Base-by-base conservation (phyloP, 495 filamentous ascomycete species). In the Hyaloscypha finlandica region DNA sequence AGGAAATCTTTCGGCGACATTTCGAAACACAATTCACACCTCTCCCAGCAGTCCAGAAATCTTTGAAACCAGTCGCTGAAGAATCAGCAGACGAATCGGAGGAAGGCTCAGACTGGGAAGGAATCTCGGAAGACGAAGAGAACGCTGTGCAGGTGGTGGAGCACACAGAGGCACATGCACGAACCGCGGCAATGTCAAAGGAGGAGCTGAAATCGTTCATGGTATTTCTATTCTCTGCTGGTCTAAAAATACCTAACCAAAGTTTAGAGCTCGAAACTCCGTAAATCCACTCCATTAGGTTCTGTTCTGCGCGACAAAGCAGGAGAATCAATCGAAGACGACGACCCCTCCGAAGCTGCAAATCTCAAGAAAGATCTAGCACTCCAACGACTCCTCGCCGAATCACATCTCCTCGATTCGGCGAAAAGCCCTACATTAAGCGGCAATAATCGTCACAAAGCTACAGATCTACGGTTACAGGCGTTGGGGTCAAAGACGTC, bases 301-400 rank as follows among this genome's bases (percentile, higher is more conserved):
- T 35, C 67, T 45, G 4, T 63, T 11, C 71, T 68, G 63, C 25
- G 69, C 72, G 51, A 63, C 70, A 65, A 75, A 74, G 25, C 11
- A 35, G 59, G 66, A 20, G 33, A 39, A 12, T n/a, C 74, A 51
- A 68, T 37, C 11, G 59, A 74, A 20, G 72, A 75, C 3, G 79
- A 86, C 58, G 80, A 83, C 48, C 72, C 76, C 14, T 76, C 78
- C 3, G 89, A 91, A 71, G 80, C 83, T 8, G 75, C 79, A 16
- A 90, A 92, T 67, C 80, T 97, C 3, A 94, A 94, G 77, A 95
- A 97, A 74, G 95, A 99, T 71, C 86, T 98, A 29, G 93, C 90
- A 11, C 84, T 99, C 22, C 94, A 97, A 72, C 86, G 93, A 19
- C 85, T 99, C 12, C 86, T 99, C 12, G 82, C 88, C 65, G 95